Evolutionary conservation across 2,329 filamentous ascomycete genomes (phyloP).

Genomic region (Emydomyces testavorans): DNA sequence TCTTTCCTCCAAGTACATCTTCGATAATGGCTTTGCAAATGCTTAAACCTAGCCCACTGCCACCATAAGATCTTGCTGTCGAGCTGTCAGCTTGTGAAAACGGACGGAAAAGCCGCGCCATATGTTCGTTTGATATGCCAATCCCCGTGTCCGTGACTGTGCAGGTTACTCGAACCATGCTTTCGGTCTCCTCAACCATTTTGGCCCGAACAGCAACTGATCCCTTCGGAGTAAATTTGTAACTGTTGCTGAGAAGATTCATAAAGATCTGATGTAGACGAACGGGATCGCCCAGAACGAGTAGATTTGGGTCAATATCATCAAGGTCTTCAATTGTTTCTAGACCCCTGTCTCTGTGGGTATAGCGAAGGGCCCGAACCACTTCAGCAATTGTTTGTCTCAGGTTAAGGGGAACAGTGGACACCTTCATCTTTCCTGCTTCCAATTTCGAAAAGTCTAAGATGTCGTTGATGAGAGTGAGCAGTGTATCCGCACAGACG

Average conservation of each 20-base stretch:
- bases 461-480: slow-evolving; percentile 86
- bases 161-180: slow-evolving; percentile 64
- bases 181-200: slow-evolving; percentile 57
- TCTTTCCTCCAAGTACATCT: slow-evolving; percentile 77
- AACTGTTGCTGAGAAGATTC: slow-evolving; percentile 83
- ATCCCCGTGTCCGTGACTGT: slow-evolving; percentile 86
- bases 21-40: slow-evolving; percentile 94
- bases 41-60: slow-evolving; percentile 78
- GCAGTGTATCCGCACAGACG: slow-evolving; percentile 59
- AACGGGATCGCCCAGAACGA: slow-evolving; percentile 78
- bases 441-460: slow-evolving; percentile 80
- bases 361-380: slow-evolving; percentile 51
- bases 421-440: slow-evolving; percentile 76
- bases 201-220: slow-evolving; percentile 72
- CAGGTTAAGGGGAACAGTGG: slow-evolving; percentile 70
- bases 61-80: slow-evolving; percentile 81
- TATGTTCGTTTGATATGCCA: slow-evolving; percentile 64
- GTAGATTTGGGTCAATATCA: slow-evolving; percentile 42
- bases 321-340: slow-evolving; percentile 56
- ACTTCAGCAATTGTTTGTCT: slow-evolving; percentile 55
- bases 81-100: slow-evolving; percentile 89
- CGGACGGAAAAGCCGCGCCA: slow-evolving; percentile 77
- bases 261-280: slow-evolving; percentile 64
- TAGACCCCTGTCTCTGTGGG: slow-evolving; percentile 49
- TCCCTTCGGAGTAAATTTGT: slow-evolving; percentile 84